phyloP scores from a whole-genome alignment of 441 rosid genomes.

The Gossypium trilobum region DNA sequence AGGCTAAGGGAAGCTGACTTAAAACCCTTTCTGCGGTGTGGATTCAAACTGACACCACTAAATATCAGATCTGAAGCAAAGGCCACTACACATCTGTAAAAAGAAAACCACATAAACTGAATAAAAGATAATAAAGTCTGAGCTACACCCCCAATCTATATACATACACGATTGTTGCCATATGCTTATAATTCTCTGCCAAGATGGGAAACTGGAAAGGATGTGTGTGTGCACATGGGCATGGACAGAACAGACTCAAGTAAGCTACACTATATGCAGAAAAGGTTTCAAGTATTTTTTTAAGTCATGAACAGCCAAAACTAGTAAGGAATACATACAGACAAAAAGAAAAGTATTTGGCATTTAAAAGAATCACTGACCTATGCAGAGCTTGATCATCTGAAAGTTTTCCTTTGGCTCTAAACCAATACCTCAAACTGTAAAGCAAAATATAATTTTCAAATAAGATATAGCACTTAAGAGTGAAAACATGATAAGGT shows the following conservation, averaged over 20 bases:
- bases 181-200: background rate
- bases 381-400: slow-evolving; percentile 94
- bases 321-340: background rate
- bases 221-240: background rate
- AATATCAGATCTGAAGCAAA: slow-evolving; percentile 81
- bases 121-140: background rate
- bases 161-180: background rate
- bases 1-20: slow-evolving; percentile 60
- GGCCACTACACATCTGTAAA: slow-evolving; percentile 82
- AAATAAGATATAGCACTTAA: slow-evolving; percentile 1
- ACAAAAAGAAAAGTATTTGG: background rate
- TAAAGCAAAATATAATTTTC: slow-evolving; percentile 19
- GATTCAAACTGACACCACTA: slow-evolving; percentile 68
- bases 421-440: slow-evolving; percentile 88
- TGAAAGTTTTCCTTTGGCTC: slow-evolving; percentile 86
- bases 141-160: background rate
- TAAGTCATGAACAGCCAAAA: background rate
- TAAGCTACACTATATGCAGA: background rate
- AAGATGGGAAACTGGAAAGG: background rate
- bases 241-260: background rate
- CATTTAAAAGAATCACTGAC: slow-evolving; percentile 30
- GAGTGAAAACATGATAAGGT: background rate
- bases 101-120: slow-evolving; percentile 15
- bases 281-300: background rate
- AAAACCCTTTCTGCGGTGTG: slow-evolving; percentile 64